These are phyloP conservation scores for Solanum sitiens DNA, from an alignment of 257 asterid genomes.

Conservation along the genomic window DNA sequence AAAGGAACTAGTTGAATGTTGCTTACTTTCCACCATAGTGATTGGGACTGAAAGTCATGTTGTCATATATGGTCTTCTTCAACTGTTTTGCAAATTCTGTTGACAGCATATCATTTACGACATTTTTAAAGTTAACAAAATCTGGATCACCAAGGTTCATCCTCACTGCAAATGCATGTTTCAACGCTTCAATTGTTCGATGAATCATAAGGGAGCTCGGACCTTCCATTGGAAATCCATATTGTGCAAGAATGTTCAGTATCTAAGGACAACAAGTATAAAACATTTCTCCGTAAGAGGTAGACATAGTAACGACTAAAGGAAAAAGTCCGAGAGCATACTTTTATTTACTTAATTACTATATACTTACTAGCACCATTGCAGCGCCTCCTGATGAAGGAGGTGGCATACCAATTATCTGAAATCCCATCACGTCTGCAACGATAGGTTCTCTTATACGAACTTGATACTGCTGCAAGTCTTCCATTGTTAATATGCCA, in stretches of 20 bases:
- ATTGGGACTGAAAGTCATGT: slow-evolving; percentile 36
- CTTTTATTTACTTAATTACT: background rate
- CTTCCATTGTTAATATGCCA: slow-evolving; percentile 48
- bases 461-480: slow-evolving; percentile 37
- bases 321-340: background rate
- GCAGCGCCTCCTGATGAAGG: slow-evolving; percentile 70
- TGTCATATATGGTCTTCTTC: slow-evolving; percentile 30
- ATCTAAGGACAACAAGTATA: slow-evolving; percentile 16
- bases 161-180: slow-evolving; percentile 49
- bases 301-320: background rate
- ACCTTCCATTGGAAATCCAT: slow-evolving; percentile 13
- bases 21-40: slow-evolving; percentile 61
- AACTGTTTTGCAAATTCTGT: slow-evolving; percentile 30
- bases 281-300: background rate
- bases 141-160: slow-evolving; percentile 71
- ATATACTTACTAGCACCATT: slow-evolving; percentile 40
- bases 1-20: background rate
- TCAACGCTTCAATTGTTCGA: slow-evolving; percentile 56
- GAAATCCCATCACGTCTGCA: slow-evolving; percentile 28
- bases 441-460: slow-evolving; percentile 32
- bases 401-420: slow-evolving; percentile 52
- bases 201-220: slow-evolving; percentile 32
- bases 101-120: slow-evolving; percentile 42
- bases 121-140: slow-evolving; percentile 13
- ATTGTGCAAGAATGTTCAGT: slow-evolving; percentile 49